Base-by-base conservation (phyloP, 1,284 basidiomycete species). In the Pseudozyma tsukubaensis region DNA sequence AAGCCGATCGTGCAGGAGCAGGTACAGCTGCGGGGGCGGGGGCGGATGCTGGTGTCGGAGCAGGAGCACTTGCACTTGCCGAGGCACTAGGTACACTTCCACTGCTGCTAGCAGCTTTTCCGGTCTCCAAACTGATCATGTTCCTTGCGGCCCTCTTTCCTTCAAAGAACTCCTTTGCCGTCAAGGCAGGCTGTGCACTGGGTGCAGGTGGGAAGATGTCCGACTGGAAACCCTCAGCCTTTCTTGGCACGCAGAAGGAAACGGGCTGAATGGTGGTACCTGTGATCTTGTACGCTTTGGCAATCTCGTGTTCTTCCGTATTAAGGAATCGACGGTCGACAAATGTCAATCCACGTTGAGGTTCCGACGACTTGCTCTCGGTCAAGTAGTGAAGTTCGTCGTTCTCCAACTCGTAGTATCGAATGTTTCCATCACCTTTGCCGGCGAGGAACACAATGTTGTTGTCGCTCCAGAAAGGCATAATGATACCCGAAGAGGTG, bases 301-400 rank as follows among this genome's bases (percentile, higher is more conserved):
- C 95, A 77, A 98, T 97, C 86, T 99, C 97, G 85, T 94, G 96
- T 59, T 97, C 94, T 39, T 89, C 87, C 18, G 95, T 91, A 81
- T 90, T 93, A 75, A 98, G 89, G 0, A 92, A 90, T 49, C 94
- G 91, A 32, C 95, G 90, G 7, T 94, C 95, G 35, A 97, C 89
- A 90, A 98, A 96, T 78, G 92, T 93, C 89, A 98, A 92, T 16
- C 97, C 97, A 50, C 95, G 92, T 86, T 97, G 93, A 40, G 96
- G 95, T 62, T 95, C 93, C 37, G 89, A 88, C 3, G 92, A 92
- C 86, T 96, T 94, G 89, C 94, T 90, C 84, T 98, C 95, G 50
- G 90, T 89, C 8, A 82, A 63, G 52, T 80, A 77, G 69, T 82
- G 61, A 47, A 99, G 88, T 54, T 90, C 88, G 86, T 98, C 95